These are phyloP conservation scores for Xerocomellus chrysenteron DNA, from an alignment of 768 basidiomycete genomes.

Conservation along the genomic window DNA sequence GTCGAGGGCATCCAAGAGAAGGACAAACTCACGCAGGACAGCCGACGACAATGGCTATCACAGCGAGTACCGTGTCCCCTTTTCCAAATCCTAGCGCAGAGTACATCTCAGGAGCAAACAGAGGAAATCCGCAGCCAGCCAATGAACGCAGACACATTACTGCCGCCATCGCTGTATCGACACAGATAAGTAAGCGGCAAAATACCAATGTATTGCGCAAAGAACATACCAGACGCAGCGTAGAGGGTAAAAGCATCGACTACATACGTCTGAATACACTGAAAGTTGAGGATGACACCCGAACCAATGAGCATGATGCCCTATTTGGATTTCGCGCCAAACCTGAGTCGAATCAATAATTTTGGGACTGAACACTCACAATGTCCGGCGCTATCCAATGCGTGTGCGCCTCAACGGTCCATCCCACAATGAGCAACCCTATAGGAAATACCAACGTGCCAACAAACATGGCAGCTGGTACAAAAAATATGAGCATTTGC, in stretches of 20 bases:
- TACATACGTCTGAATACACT: slow-evolving; percentile 64
- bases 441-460: slow-evolving; percentile 60
- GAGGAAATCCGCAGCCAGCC: slow-evolving; percentile 72
- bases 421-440: slow-evolving; percentile 69
- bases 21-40: slow-evolving; percentile 43
- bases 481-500: slow-evolving; percentile 3
- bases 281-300: slow-evolving; percentile 59
- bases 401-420: slow-evolving; percentile 55
- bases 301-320: slow-evolving; percentile 57
- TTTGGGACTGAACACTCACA: slow-evolving; percentile 34
- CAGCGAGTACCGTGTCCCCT: slow-evolving; percentile 64
- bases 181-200: background rate
- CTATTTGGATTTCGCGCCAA: slow-evolving; percentile 29
- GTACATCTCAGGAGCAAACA: slow-evolving; percentile 76
- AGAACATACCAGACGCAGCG: slow-evolving; percentile 58
- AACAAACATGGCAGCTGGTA: slow-evolving; percentile 55
- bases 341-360: background rate
- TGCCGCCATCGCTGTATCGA: slow-evolving; percentile 56
- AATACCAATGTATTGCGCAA: background rate
- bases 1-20: slow-evolving; percentile 2
- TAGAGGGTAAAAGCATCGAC: slow-evolving; percentile 66
- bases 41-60: slow-evolving; percentile 55
- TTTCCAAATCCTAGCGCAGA: slow-evolving; percentile 65
- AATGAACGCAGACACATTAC: slow-evolving; percentile 61
- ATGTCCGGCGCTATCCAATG: slow-evolving; percentile 75